phyloP scores from a whole-genome alignment of 805 yeast genomes.

The Candida cerambycidarum region DNA sequence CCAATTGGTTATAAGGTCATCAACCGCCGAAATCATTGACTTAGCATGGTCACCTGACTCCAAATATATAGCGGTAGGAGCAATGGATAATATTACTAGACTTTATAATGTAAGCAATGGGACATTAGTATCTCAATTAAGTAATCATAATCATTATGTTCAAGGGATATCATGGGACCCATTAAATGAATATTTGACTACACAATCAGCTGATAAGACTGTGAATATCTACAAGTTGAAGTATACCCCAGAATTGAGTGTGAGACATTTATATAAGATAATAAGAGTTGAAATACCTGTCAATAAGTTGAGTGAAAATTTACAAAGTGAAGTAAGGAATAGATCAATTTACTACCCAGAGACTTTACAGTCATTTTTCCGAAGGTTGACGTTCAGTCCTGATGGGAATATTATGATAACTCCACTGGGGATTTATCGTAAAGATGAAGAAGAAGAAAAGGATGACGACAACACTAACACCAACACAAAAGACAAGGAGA shows the following conservation, averaged over 20 bases:
- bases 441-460: conserved; percentile 14
- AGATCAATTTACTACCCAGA: conserved; percentile 70
- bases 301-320: conserved; percentile 10
- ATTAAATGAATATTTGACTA: conserved; percentile 65
- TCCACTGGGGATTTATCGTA: conserved; percentile 63
- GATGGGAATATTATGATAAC: conserved; percentile 82
- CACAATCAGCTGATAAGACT: conserved; percentile 88
- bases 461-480: conserved; percentile 14
- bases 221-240: conserved; percentile 58
- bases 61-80: conserved; percentile 74
- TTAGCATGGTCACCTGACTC: conserved; percentile 91
- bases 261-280: conserved; percentile 19
- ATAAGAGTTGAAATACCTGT: conserved; percentile 13
- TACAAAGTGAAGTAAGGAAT: conserved; percentile 1
- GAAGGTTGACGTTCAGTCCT: conserved; percentile 83
- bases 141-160: conserved; percentile 83
- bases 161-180: conserved; percentile 99
- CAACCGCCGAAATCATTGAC: conserved; percentile 83
- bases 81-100: conserved; percentile 84
- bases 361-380: conserved; percentile 83
- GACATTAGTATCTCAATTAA: conserved; percentile 53
- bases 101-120: conserved; percentile 63
- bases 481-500: conserved; percentile 25
- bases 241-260: conserved; percentile 1
- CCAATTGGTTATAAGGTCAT: conserved; percentile 54